A percentile compares a stretch with the other conserved stretches of the same genome.
phyloP scores from a whole-genome alignment of 2,329 filamentous ascomycete species.

The Fusarium redolens region DNA sequence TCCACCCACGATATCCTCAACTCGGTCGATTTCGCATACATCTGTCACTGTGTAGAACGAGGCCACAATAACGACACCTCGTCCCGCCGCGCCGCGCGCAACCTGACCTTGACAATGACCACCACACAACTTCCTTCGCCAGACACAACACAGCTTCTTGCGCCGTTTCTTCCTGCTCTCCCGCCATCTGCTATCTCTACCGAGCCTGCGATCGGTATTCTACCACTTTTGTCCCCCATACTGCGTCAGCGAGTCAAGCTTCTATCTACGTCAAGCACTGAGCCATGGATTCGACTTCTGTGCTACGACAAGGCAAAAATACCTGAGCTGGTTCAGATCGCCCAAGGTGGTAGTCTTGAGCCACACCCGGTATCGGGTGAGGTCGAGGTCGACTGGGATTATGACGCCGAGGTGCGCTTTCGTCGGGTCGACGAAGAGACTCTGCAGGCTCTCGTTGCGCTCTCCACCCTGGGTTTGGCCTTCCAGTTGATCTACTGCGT shows the following conservation, averaged over 20 bases:
- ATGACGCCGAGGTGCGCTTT: slow-evolving; percentile 72
- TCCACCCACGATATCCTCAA: slow-evolving; percentile 4
- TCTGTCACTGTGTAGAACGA: not conserved
- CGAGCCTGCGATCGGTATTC: slow-evolving; percentile 65
- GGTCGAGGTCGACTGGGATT: slow-evolving; percentile 78
- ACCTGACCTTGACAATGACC: slow-evolving; percentile 41
- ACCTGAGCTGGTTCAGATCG: slow-evolving; percentile 69
- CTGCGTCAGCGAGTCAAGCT: slow-evolving; percentile 74
- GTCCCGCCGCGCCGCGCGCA: not conserved
- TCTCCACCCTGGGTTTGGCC: slow-evolving; percentile 70
- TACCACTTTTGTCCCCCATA: slow-evolving; percentile 73
- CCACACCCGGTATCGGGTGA: slow-evolving; percentile 86
- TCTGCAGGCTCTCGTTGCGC: slow-evolving; percentile 72
- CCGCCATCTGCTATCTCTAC: slow-evolving; percentile 69
- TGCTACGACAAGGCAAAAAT: slow-evolving; percentile 72
- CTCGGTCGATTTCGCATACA: slow-evolving; percentile 3
- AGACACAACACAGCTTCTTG: slow-evolving; percentile 60
- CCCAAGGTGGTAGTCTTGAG: slow-evolving; percentile 73
- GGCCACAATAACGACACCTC: slow-evolving; percentile 7
- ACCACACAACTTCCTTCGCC: slow-evolving; percentile 54
- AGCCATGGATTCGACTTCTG: slow-evolving; percentile 79
- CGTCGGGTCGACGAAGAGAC: slow-evolving; percentile 80
- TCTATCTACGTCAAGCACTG: slow-evolving; percentile 67
- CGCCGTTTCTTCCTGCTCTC: slow-evolving; percentile 69
- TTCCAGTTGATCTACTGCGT: slow-evolving; percentile 78